Conservation (phyloP, 2,329 filamentous ascomycete species). For the Xylaria sp. region DNA sequence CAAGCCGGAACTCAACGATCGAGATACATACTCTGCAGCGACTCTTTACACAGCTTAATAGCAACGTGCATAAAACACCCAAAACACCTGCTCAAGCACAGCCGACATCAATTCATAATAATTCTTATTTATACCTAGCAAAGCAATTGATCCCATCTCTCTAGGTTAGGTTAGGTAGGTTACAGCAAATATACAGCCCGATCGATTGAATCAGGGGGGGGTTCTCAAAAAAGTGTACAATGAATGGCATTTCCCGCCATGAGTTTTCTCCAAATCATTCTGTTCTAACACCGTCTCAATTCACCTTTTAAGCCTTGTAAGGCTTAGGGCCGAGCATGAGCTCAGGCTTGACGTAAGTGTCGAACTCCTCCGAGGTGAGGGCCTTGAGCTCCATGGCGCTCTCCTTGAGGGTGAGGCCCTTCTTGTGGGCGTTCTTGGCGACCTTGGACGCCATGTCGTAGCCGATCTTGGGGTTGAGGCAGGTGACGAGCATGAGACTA, state of each 20-base stretch:
- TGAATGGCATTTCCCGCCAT: not conserved
- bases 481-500: slow-evolving; percentile 96
- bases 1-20: too few species aligned
- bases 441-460: slow-evolving; percentile 98
- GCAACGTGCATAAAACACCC: too few species aligned
- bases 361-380: slow-evolving; percentile 83
- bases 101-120: too few species aligned
- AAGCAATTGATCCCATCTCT: not conserved
- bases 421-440: slow-evolving; percentile 98
- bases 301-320: slow-evolving; percentile 43
- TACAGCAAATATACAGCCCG: not conserved
- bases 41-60: too few species aligned
- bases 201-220: not conserved
- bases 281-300: not conserved
- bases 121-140: not conserved
- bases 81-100: too few species aligned
- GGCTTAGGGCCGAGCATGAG: slow-evolving; percentile 84
- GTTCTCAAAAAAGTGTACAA: not conserved
- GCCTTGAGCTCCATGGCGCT: slow-evolving; percentile 91
- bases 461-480: slow-evolving; percentile 93
- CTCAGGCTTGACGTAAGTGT: slow-evolving; percentile 83
- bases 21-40: too few species aligned
- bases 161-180: not conserved
- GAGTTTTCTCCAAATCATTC: not conserved
- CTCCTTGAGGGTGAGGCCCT: slow-evolving; percentile 88